phyloP scores from a whole-genome alignment of 139 green algal genomes.

The Klebsormidium nitens region DNA sequence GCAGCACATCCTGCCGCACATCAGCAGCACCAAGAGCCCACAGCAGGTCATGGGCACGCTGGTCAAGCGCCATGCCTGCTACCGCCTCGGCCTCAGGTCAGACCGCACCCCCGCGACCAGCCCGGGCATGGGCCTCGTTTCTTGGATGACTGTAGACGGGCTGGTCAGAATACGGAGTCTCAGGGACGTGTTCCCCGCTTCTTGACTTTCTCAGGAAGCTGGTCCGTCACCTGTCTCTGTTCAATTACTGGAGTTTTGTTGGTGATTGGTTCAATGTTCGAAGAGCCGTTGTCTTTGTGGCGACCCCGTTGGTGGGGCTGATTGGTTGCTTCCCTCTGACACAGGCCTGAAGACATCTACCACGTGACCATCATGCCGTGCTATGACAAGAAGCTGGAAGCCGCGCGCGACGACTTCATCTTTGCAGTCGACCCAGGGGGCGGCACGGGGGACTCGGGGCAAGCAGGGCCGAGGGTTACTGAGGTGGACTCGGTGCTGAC shows the following conservation, averaged over 20 bases:
- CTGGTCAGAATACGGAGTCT: too few relatives aligned
- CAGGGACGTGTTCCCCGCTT: too few relatives aligned
- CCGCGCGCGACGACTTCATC: slow-evolving; percentile 53
- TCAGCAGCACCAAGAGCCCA: slow-evolving; percentile 77
- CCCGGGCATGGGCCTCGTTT: too few relatives aligned
- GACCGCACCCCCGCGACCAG: too few relatives aligned
- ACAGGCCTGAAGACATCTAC: slow-evolving; percentile 55
- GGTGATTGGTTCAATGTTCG: too few relatives aligned
- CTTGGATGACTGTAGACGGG: too few relatives aligned
- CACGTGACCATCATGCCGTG: slow-evolving; percentile 95
- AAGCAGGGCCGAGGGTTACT: slow-evolving; percentile 18
- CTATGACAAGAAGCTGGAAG: slow-evolving; percentile 99
- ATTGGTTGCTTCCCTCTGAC: neutral
- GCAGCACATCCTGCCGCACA: slow-evolving; percentile 71
- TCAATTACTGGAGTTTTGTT: too few relatives aligned
- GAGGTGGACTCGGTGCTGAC: slow-evolving; percentile 91
- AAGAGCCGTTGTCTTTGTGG: too few relatives aligned
- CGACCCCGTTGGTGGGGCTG: too few relatives aligned
- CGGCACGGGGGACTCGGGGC: neutral
- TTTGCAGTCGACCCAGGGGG: neutral
- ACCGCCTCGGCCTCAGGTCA: slow-evolving; percentile 25
- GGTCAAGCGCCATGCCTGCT: slow-evolving; percentile 67
- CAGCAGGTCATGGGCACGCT: slow-evolving; percentile 83
- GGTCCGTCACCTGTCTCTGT: too few relatives aligned
- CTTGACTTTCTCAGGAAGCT: too few relatives aligned